These are phyloP conservation scores for Ganoderma sinense DNA, from an alignment of 1,284 basidiomycete species.

Conservation along the genomic window DNA sequence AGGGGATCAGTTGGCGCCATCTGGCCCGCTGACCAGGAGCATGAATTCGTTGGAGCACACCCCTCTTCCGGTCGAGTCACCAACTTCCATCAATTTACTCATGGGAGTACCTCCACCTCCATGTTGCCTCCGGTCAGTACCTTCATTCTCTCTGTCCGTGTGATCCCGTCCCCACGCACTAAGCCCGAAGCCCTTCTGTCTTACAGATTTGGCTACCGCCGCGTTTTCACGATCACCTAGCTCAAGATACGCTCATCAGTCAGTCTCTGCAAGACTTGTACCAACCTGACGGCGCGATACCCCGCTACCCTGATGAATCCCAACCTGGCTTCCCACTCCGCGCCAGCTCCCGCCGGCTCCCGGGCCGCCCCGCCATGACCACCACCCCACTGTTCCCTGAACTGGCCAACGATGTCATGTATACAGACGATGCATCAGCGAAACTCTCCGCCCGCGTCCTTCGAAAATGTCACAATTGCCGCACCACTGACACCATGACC, in stretches of 20 bases:
- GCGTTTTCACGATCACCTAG: slow-evolving; percentile 45
- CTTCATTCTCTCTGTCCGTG: slow-evolving; percentile 32
- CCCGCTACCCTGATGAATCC: slow-evolving; percentile 38
- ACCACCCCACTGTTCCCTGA: slow-evolving; percentile 45
- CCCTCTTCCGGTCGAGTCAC: slow-evolving; percentile 64
- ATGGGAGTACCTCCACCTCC: slow-evolving; percentile 64
- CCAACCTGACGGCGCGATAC: slow-evolving; percentile 41
- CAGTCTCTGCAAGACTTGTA: slow-evolving; percentile 39
- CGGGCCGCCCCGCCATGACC: slow-evolving; percentile 38
- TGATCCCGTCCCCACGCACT: slow-evolving; percentile 42
- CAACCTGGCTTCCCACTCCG: slow-evolving; percentile 34
- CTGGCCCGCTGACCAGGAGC: neutral
- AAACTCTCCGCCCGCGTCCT: slow-evolving; percentile 80
- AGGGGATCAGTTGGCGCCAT: neutral
- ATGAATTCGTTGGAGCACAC: too few species aligned
- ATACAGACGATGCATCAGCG: slow-evolving; percentile 73
- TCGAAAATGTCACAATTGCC: slow-evolving; percentile 81
- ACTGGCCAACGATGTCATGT: slow-evolving; percentile 41
- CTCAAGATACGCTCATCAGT: slow-evolving; percentile 41
- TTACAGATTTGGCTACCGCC: slow-evolving; percentile 38
- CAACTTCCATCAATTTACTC: slow-evolving; percentile 64
- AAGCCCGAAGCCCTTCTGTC: slow-evolving; percentile 28
- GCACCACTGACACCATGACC: slow-evolving; percentile 84
- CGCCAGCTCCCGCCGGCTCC: slow-evolving; percentile 36
- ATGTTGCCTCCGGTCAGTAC: slow-evolving; percentile 49